Conservation (phyloP, 257 asterid genomes). For the Cinchona pubescens region DNA sequence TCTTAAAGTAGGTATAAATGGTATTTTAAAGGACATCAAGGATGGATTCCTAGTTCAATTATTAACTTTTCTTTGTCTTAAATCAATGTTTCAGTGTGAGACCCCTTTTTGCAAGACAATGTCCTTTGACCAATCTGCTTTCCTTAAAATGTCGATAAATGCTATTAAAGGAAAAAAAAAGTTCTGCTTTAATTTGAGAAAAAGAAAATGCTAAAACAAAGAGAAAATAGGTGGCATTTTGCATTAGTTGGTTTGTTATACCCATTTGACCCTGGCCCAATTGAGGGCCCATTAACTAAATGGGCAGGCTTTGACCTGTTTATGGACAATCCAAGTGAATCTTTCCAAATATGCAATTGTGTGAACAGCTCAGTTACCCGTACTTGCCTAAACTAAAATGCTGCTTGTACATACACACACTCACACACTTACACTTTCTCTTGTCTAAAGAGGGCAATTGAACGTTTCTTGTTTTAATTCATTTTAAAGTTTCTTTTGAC, state of each 20-base stretch:
- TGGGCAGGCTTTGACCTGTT: not conserved
- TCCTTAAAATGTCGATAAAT: not conserved
- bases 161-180: not conserved
- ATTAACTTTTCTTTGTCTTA: no score
- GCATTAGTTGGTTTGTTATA: not conserved
- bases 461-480: not conserved
- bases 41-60: not conserved
- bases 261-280: not conserved
- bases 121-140: not conserved
- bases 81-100: not conserved
- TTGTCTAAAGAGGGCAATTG: not conserved
- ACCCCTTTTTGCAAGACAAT: not conserved
- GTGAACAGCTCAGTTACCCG: not conserved
- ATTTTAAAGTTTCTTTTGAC: not conserved
- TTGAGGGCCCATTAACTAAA: not conserved
- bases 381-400: not conserved
- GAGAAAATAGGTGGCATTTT: not conserved
- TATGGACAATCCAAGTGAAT: not conserved
- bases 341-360: not conserved
- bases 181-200: not conserved
- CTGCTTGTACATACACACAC: not conserved
- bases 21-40: not conserved
- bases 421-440: no score
- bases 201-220: not conserved
- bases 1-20: not conserved